phyloP scores from a whole-genome alignment of 768 basidiomycete genomes.

The Hericium erinaceus region DNA sequence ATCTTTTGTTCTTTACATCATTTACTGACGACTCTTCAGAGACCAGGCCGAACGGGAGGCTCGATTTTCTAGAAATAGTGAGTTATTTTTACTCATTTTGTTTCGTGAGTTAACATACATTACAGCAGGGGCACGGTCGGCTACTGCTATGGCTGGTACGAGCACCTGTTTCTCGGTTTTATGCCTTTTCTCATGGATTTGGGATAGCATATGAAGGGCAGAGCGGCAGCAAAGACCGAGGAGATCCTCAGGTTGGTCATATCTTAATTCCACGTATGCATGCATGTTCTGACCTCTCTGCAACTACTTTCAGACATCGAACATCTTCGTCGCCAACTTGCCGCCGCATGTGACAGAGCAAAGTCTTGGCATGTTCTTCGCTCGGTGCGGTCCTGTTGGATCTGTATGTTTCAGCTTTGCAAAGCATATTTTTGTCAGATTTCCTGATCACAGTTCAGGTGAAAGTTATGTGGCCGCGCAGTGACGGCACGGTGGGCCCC shows the following conservation, averaged over 20 bases:
- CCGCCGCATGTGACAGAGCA: slow-evolving; percentile 83
- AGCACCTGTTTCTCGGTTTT: slow-evolving; percentile 4
- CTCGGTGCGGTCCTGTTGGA: slow-evolving; percentile 85
- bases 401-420: slow-evolving; percentile 44
- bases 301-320: slow-evolving; percentile 62
- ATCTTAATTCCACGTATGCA: neutral
- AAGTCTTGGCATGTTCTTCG: slow-evolving; percentile 83
- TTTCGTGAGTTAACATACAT: neutral
- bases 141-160: slow-evolving; percentile 84
- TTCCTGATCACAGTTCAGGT: slow-evolving; percentile 38
- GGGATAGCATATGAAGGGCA: slow-evolving; percentile 75
- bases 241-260: slow-evolving; percentile 68
- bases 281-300: neutral
- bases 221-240: slow-evolving; percentile 82
- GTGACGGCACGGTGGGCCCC: slow-evolving; percentile 56
- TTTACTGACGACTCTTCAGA: slow-evolving; percentile 29
- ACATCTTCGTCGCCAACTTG: slow-evolving; percentile 91
- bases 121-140: slow-evolving; percentile 59
- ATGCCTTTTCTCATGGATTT: neutral
- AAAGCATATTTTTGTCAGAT: neutral
- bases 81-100: slow-evolving; percentile 8
- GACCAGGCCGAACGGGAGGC: slow-evolving; percentile 91
- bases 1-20: neutral
- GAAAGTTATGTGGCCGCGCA: slow-evolving; percentile 98
- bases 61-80: slow-evolving; percentile 65